Conservation (phyloP, 2,329 filamentous ascomycete genomes). For the Alternaria novae-zelandiae region DNA sequence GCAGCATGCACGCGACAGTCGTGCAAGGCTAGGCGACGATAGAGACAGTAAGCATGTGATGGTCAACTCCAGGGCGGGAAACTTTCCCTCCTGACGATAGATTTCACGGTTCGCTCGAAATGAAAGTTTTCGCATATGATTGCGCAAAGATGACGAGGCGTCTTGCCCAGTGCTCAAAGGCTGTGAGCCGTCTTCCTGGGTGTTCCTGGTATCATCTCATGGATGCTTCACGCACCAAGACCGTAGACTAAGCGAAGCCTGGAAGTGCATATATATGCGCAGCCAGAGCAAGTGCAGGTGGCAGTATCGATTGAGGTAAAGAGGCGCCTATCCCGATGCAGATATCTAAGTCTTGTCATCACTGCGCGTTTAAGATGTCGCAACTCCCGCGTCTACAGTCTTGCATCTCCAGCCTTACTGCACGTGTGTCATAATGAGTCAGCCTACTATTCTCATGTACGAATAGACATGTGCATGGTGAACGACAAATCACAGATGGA, state of each 20-base stretch:
- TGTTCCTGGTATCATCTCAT: neutral
- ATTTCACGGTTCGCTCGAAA: neutral
- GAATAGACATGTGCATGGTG: neutral
- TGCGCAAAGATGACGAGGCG: neutral
- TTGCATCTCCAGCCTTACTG: neutral
- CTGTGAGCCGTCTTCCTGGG: neutral
- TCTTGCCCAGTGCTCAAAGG: neutral
- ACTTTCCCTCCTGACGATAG: neutral
- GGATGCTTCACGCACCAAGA: neutral
- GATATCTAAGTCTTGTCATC: neutral
- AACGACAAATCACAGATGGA: neutral
- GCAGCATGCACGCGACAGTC: neutral
- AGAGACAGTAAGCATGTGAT: neutral
- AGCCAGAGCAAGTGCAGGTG: neutral
- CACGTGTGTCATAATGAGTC: neutral
- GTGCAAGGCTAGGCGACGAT: neutral
- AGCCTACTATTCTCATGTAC: neutral
- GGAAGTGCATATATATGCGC: neutral
- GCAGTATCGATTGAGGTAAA: neutral
- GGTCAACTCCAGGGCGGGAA: neutral
- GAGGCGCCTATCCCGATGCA: neutral
- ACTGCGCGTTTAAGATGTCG: neutral
- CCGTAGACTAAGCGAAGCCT: neutral
- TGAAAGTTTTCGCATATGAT: neutral
- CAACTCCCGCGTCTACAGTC: neutral